phyloP scores from a whole-genome alignment of 148 eudicot species.

The Camellia sinensis region DNA sequence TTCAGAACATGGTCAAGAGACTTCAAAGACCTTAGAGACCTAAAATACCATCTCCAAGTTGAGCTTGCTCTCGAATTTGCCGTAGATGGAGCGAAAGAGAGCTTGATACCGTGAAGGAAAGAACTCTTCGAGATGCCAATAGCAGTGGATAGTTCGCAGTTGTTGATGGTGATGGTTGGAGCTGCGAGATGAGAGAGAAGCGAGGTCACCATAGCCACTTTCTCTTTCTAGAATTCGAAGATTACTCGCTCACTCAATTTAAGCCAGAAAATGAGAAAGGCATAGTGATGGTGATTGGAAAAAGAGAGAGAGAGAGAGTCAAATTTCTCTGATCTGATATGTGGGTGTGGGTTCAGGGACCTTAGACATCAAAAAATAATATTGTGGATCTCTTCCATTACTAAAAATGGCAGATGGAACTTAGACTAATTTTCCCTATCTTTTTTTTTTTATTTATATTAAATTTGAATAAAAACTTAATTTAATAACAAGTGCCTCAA shows the following conservation, averaged over 20 bases:
- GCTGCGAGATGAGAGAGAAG: slow-evolving; percentile 47
- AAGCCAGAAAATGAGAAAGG: not conserved
- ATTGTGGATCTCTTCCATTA: too few relatives aligned
- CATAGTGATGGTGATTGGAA: not conserved
- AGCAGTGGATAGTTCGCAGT: slow-evolving; percentile 21
- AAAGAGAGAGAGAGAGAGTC: too few relatives aligned
- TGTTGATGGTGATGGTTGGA: not conserved
- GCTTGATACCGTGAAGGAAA: slow-evolving; percentile 36
- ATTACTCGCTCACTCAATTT: not conserved
- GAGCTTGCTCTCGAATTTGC: slow-evolving; percentile 20
- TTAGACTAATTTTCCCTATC: too few relatives aligned
- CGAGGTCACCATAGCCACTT: slow-evolving; percentile 47
- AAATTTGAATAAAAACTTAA: too few relatives aligned
- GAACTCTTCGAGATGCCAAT: slow-evolving; percentile 29
- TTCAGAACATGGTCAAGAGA: slow-evolving; percentile 19
- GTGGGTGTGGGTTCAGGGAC: too few relatives aligned
- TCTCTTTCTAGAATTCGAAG: not conserved
- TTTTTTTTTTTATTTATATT: too few relatives aligned
- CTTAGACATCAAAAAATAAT: too few relatives aligned
- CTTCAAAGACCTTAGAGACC: slow-evolving; percentile 41
- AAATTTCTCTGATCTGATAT: too few relatives aligned
- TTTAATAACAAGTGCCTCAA: too few relatives aligned
- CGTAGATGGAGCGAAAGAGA: slow-evolving; percentile 22
- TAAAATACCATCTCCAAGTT: slow-evolving; percentile 31
- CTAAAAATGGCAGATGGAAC: too few relatives aligned